Evolutionary conservation across 1,284 basidiomycete genomes (phyloP), one percentile per base, ranked within the genome.

Genomic region (Takashimella tepidaria): DNA sequence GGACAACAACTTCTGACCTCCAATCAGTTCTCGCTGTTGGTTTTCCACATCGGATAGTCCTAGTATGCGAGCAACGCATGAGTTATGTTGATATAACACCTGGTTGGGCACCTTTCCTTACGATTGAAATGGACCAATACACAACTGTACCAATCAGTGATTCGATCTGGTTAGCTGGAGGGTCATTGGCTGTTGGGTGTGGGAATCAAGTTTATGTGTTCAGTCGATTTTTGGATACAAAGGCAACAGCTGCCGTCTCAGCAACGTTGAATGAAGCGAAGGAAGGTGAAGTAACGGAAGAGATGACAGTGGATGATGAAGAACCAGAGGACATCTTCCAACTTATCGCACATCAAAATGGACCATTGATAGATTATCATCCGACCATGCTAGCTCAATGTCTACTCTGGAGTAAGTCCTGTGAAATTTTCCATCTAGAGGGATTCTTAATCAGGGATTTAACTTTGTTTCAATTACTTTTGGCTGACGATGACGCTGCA

Each of bases 361-460:
- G 88, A 0, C 90, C 91, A 1, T 75, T 96, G 44, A 82, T 83
- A 25, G 88, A 95, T 70, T 92, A 89, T 70, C 89, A 95, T 73
- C 92, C 92, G 2, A 89, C 92, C 63, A 87, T 93, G 80, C 73
- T 96, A 12, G 77, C 90, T n/a, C 92, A 95, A 66, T 92, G 89
- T 66, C 77, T 96, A 42, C 76, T 93, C 12, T 93, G 92, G 89
- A 86, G 91, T 92, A 60, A 57, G 83, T 60, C 6, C 3, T 6
- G 1, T 31, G 31, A n/a, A n/a, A 8, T n/a, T 44, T 13, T n/a
- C 12, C 6, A 4, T n/a, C 10, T 13, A 24, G 41, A 41, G n/a
- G n/a, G n/a, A n/a, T n/a, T n/a, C n/a, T n/a, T n/a, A n/a, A n/a
- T n/a, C n/a, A n/a, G n/a, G n/a, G n/a, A n/a, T n/a, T n/a, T n/a